Percentiles rank a stretch among this genome's conserved stretches.
phyloP scores from a whole-genome alignment of 257 asterid species.

The Misopates orontium region DNA sequence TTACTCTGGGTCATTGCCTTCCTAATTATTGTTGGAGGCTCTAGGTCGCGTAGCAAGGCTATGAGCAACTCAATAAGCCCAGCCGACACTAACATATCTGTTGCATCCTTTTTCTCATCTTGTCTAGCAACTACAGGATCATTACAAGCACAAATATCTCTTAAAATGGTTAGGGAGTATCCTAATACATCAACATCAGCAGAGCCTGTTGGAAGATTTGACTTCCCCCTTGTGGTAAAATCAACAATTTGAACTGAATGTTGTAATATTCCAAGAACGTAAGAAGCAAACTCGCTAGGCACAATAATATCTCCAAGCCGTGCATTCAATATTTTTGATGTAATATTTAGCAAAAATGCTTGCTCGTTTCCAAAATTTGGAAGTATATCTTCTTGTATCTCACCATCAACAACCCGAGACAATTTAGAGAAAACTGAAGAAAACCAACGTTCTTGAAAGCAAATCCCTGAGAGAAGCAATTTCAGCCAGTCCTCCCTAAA shows the following conservation, averaged over 20 bases:
- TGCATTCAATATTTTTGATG: constrained; percentile 58
- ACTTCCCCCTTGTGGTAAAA: constrained; percentile 43
- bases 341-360: constrained; percentile 51
- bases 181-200: constrained; percentile 63
- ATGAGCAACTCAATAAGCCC: constrained; percentile 67
- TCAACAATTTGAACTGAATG: constrained; percentile 41
- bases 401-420: constrained; percentile 25
- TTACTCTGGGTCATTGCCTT: constrained; percentile 43
- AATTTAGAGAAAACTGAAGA: constrained; percentile 50
- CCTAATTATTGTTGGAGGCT: constrained; percentile 64
- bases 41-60: constrained; percentile 55
- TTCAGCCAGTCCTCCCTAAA: constrained; percentile 63
- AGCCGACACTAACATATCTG: constrained; percentile 46
- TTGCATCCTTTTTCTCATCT: constrained; percentile 36
- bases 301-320: constrained; percentile 42
- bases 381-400: background rate
- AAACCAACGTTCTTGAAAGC: constrained; percentile 47
- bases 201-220: constrained; percentile 64
- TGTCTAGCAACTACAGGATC: constrained; percentile 26
- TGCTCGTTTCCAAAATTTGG: constrained; percentile 46
- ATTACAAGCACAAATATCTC: constrained; percentile 64
- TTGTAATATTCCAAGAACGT: constrained; percentile 48
- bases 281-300: constrained; percentile 40
- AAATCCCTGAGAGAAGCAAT: constrained; percentile 57
- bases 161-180: constrained; percentile 61